Evolutionary conservation across 2,329 filamentous ascomycete species (phyloP), one percentile per base, ranked within the genome.

Genomic region (Elsinoe necatrix): DNA sequence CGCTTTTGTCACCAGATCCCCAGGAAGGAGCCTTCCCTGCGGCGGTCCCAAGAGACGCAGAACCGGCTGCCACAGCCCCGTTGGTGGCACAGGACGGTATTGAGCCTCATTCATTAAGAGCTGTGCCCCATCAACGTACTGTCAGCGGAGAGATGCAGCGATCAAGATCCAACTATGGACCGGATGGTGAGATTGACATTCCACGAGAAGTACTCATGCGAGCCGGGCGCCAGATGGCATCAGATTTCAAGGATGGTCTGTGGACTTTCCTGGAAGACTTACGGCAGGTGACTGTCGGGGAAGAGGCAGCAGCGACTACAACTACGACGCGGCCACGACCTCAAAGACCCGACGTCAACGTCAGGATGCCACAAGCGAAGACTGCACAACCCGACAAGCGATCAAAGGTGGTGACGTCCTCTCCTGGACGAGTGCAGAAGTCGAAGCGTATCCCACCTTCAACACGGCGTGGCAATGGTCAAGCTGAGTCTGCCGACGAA

Each of bases 261-360:
- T 91, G 87, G 83, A 95, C 89, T 1, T 98, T 98, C 71, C 83
- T 95, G 59, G 93, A 97, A 69, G 93, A 98, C 67, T 83, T 98
- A 48, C 81, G 91, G 62, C 93, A 97, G 71, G 95, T 92, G 12
- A 95, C 93, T 0, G 90, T 98, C 5, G 93, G 93, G 21, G 93
- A 98, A 56, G 93, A 98, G 73, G 88, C 84, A 14, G 29, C 57
- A 14, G 29, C 57, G 20, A 56, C n/a, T n/a, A n/a, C 57, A 16
- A 29, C 31, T 9, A 51, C 55, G 14, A 56, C 51, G 11, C 52
- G 51, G 7, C 41, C 51, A 16, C 51, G 59, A 34, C 56, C 54
- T 16, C 57, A 56, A 8, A 25, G 54, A 29, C 56, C 55, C 29
- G 50, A 56, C 8, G 16, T 43, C 23, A 18, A 58, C 25, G 37